Evolutionary conservation across 306 rosid genomes (phyloP).

Genomic region (Inga leiocalycina): DNA sequence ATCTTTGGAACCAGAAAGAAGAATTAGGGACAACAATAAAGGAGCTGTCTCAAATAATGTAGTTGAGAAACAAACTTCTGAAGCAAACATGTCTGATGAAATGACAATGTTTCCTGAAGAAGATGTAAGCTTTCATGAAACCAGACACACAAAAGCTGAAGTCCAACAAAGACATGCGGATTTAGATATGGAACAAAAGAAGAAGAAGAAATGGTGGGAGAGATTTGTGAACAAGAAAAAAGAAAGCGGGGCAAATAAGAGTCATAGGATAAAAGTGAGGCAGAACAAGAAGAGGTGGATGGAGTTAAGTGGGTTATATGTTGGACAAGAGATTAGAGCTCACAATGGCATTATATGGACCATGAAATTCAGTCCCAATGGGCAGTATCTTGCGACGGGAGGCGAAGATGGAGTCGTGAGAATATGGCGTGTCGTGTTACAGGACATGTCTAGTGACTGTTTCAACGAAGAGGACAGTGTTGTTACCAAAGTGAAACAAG

Average conservation of each 20-base stretch:
- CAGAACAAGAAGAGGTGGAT: slow-evolving; percentile 60
- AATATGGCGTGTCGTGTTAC: slow-evolving; percentile 59
- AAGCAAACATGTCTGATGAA: slow-evolving; percentile 34
- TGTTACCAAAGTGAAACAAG: slow-evolving; percentile 37
- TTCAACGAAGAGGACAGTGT: slow-evolving; percentile 41
- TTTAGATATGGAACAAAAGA: slow-evolving; percentile 36
- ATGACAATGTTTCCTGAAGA: slow-evolving; percentile 18
- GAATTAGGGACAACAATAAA: slow-evolving; percentile 10
- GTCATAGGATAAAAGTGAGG: slow-evolving; percentile 46
- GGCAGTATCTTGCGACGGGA: slow-evolving; percentile 81
- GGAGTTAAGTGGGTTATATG: slow-evolving; percentile 68
- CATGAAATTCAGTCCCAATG: slow-evolving; percentile 89
- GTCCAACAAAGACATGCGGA: slow-evolving; percentile 32
- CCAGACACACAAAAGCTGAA: slow-evolving; percentile 34
- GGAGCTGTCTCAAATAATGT: slow-evolving; percentile 51
- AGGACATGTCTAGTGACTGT: slow-evolving; percentile 46
- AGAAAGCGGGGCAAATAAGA: slow-evolving; percentile 12
- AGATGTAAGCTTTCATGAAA: slow-evolving; percentile 31
- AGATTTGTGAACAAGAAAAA: slow-evolving; percentile 40
- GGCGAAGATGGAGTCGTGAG: slow-evolving; percentile 93
- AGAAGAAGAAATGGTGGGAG: slow-evolving; percentile 64
- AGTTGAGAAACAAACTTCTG: slow-evolving; percentile 33
- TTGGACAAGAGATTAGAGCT: slow-evolving; percentile 75
- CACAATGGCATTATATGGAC: slow-evolving; percentile 82
- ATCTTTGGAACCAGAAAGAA: background rate